These are phyloP conservation scores for Flagelloscypha sp. DNA, from an alignment of 768 basidiomycete species.

Conservation along the genomic window DNA sequence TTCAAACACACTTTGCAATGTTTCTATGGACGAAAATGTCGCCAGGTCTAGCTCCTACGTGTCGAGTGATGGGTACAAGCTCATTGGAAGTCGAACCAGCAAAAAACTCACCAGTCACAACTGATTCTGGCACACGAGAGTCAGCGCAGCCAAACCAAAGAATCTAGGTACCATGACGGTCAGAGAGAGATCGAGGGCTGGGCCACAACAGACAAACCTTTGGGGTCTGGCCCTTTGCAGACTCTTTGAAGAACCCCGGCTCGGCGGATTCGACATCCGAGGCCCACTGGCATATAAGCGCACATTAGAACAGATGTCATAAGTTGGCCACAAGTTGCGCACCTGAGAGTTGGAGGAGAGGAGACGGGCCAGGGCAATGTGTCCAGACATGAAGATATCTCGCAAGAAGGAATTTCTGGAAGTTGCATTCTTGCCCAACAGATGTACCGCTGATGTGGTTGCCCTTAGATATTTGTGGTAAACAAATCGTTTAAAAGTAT, in stretches of 20 bases:
- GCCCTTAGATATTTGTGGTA: too few relatives aligned
- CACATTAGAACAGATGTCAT: too few relatives aligned
- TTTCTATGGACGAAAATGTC: conserved; percentile 81
- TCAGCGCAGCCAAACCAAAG: conserved; percentile 82
- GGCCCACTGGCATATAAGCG: conserved; percentile 49
- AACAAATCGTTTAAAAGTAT: too few relatives aligned
- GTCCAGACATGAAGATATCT: too few relatives aligned
- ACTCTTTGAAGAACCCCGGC: conserved; percentile 55
- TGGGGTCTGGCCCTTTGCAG: conserved; percentile 57
- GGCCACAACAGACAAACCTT: conserved; percentile 36
- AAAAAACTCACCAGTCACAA: conserved; percentile 57
- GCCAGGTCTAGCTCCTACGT: conserved; percentile 68
- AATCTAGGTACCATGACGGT: conserved; percentile 32
- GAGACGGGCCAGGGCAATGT: too few relatives aligned
- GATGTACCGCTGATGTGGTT: too few relatives aligned
- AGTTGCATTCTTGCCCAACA: too few relatives aligned
- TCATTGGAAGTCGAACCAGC: too few relatives aligned
- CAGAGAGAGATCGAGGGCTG: conserved; percentile 5
- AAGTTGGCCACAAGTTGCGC: too few relatives aligned
- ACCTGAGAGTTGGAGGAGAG: too few relatives aligned
- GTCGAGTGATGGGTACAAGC: too few relatives aligned
- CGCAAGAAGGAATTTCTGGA: too few relatives aligned
- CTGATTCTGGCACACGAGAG: conserved; percentile 77
- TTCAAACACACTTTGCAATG: conserved; percentile 66
- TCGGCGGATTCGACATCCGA: conserved; percentile 43